A percentile compares a stretch with the other conserved stretches of the same genome.
phyloP scores from a whole-genome alignment of 2,329 filamentous ascomycete species.

The Alternaria dauci region DNA sequence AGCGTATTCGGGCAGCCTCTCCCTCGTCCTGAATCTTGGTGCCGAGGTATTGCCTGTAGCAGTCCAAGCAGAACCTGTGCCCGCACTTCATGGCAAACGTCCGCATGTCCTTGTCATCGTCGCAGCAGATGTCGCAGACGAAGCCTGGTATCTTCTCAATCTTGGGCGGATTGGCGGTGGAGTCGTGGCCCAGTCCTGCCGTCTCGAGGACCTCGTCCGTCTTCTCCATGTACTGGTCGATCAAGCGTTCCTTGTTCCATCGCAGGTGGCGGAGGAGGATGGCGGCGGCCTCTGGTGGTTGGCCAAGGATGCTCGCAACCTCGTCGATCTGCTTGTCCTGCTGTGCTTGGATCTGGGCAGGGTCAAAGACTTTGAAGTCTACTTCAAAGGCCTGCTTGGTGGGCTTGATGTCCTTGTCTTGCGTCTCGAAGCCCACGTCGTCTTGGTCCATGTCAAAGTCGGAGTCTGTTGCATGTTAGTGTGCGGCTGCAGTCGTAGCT shows the following conservation, averaged over 20 bases:
- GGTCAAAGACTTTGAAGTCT: slow-evolving; percentile 81
- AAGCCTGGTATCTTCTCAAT: slow-evolving; percentile 79
- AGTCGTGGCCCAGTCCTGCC: slow-evolving; percentile 75
- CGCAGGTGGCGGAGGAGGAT: slow-evolving; percentile 88
- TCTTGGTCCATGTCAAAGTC: slow-evolving; percentile 66
- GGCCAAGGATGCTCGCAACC: slow-evolving; percentile 88
- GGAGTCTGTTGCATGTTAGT: slow-evolving; percentile 52
- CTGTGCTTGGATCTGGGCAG: slow-evolving; percentile 81
- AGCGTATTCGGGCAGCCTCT: slow-evolving; percentile 93
- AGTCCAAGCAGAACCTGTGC: slow-evolving; percentile 91
- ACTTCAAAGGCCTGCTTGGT: slow-evolving; percentile 82
- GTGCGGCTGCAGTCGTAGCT: slow-evolving; percentile 6
- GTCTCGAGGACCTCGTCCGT: slow-evolving; percentile 81
- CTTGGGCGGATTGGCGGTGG: slow-evolving; percentile 62
- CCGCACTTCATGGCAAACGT: slow-evolving; percentile 96
- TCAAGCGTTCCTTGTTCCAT: slow-evolving; percentile 96
- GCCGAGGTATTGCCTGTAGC: slow-evolving; percentile 87
- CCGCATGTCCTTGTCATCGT: slow-evolving; percentile 78
- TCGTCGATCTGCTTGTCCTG: slow-evolving; percentile 88
- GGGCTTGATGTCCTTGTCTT: slow-evolving; percentile 76
- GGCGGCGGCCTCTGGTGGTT: slow-evolving; percentile 87
- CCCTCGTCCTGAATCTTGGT: slow-evolving; percentile 97
- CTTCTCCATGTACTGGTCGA: slow-evolving; percentile 95
- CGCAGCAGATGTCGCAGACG: slow-evolving; percentile 93
- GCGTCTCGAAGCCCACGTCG: slow-evolving; percentile 67